Evolutionary conservation across 305 asterid species (phyloP), one percentile per base, ranked within the genome.

Genomic region (Fraxinus dipetala): DNA sequence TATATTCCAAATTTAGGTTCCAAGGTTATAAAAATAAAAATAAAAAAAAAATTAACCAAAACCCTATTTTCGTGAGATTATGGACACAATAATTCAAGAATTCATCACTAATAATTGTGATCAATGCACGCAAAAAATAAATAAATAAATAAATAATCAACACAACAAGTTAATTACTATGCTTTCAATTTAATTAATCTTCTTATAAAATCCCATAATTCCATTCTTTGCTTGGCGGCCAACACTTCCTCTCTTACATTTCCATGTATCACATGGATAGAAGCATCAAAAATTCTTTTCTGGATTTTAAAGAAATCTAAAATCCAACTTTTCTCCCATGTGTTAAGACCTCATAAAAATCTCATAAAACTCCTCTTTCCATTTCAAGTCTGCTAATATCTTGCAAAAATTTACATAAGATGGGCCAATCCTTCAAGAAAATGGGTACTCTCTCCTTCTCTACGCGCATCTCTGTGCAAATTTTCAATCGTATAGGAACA

Each of bases 381-480:
- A 28, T 69, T 28, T 30, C 22, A 30, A 30, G 9, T 30, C 75
- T 72, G 35, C 20, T 30, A 81, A 26, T 24, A 61, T 81, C 76
- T 38, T 63, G 51, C 56, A n/a, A 76, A 31, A 65, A 7, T 38
- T 48, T 54, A 22, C 82, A 36, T 38, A 56, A 28, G 45, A 87
- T 87, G 89, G 90, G 91, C 36, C 91, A 85, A 84, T 38, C 78
- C 84, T 82, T 89, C 87, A 54, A 85, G 31, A 89, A 85, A 89
- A 56, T 83, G 67, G 91, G 91, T 89, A 74, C 18, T 56, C 59
- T 79, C 54, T 79, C 54, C 11, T 40, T 73, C 14, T 38, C 51
- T 51, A 40, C 35, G 26, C 10, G 10, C 1, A 18, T 16, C 36
- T 20, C 45, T 56, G 11, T 69, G 38, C 38, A 10, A 63, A 26